Conservation (phyloP, 805 yeast species). For the Wickerhamomyces silvicola region DNA sequence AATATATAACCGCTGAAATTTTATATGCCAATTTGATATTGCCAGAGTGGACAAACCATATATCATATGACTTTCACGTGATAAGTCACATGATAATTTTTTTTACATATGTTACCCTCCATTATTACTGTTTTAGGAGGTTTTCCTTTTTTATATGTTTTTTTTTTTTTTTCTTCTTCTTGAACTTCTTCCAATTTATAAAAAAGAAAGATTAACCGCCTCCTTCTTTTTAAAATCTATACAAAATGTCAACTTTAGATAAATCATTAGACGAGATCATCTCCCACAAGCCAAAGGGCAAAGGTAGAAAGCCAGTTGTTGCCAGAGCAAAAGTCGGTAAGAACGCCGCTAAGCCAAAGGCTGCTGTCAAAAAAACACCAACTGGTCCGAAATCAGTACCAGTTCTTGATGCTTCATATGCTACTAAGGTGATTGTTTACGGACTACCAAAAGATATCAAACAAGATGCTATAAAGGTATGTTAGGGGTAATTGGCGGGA, state of each 20-base stretch:
- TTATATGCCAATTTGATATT: too few relatives aligned
- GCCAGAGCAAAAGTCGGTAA: conserved; percentile 22
- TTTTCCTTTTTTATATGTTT: too few relatives aligned
- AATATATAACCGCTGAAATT: too few relatives aligned
- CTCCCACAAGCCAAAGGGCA: conserved; percentile 47
- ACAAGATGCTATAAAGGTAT: conserved; percentile 79
- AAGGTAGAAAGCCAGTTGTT: conserved; percentile 22
- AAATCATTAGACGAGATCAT: conserved; percentile 94
- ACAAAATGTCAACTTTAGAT: conserved; percentile 79
- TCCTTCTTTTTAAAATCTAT: conserved; percentile 4
- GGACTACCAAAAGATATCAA: conserved; percentile 84
- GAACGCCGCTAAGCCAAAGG: conserved; percentile 21
- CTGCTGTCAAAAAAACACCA: too few relatives aligned
- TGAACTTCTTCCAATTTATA: neutral
- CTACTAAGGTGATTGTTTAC: conserved; percentile 80
- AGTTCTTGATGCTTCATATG: conserved; percentile 41
- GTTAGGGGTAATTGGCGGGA: conserved; percentile 28
- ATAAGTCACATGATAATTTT: too few relatives aligned
- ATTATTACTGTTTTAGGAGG: too few relatives aligned
- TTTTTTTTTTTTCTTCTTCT: neutral
- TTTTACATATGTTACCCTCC: too few relatives aligned
- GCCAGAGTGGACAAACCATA: too few relatives aligned
- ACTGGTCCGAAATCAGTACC: conserved; percentile 18
- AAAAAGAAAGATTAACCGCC: neutral
- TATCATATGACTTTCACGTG: too few relatives aligned